Evolutionary conservation across 2,329 filamentous ascomycete species (phyloP).

Genomic region (Fusarium ramigenum): DNA sequence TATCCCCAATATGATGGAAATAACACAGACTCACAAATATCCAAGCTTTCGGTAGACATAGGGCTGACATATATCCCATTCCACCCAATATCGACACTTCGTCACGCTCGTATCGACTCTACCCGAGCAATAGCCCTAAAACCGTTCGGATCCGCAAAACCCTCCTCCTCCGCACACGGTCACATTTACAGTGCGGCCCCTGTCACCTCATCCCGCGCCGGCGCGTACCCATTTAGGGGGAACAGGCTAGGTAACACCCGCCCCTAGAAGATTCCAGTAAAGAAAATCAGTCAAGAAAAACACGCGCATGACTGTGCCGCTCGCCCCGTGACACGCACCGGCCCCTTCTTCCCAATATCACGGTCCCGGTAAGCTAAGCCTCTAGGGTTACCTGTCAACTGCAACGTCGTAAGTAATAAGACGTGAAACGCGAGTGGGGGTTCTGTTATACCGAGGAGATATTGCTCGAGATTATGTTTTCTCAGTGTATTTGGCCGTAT

Average conservation of each 20-base stretch:
- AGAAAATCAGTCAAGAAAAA: neutral
- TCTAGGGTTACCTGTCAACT: neutral
- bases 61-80: neutral
- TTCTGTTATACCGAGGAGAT: neutral
- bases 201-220: neutral
- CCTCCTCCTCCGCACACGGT: neutral
- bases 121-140: neutral
- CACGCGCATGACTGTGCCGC: neutral
- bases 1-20: rapidly evolving
- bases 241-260: neutral
- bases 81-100: neutral
- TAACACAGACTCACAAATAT: neutral
- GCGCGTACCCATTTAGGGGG: neutral
- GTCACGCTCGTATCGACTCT: neutral
- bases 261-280: slow-evolving; percentile 3
- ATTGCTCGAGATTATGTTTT: neutral
- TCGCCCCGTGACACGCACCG: neutral
- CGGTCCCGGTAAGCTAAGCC: neutral
- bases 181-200: neutral
- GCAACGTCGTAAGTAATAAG: neutral
- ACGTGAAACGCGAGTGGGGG: neutral
- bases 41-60: neutral
- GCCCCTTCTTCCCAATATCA: neutral
- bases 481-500: neutral
- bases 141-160: neutral